Evolutionary conservation across 1,284 basidiomycete genomes (phyloP).

Genomic region (Irpex sp.): DNA sequence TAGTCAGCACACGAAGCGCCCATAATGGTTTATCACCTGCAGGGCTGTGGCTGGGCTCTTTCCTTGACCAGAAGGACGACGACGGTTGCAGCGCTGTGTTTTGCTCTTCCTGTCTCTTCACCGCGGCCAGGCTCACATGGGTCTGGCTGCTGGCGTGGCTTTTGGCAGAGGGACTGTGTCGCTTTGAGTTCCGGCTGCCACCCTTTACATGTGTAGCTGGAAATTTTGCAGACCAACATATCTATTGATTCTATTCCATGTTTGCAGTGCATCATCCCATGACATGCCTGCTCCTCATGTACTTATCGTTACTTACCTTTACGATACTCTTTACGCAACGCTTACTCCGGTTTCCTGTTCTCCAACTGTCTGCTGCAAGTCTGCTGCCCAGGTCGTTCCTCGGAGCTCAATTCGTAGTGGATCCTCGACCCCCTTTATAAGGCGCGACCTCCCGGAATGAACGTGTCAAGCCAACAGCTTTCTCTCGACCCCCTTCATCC

Average conservation of each 20-base stretch:
- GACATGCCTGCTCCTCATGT: constrained; percentile 9
- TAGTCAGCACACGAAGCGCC: background rate
- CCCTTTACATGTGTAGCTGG: constrained; percentile 53
- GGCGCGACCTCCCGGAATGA: too few relatives aligned
- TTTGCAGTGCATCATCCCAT: background rate
- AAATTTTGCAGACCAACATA: constrained; percentile 77
- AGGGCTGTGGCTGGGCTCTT: constrained; percentile 1
- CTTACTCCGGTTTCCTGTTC: constrained; percentile 8
- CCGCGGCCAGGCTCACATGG: constrained; percentile 33
- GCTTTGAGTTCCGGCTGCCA: constrained; percentile 77
- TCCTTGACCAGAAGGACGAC: constrained; percentile 61
- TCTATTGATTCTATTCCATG: constrained; percentile 3
- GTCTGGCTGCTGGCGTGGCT: constrained; percentile 34
- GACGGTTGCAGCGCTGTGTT: constrained; percentile 51
- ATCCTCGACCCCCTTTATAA: background rate
- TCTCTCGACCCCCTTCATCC: background rate
- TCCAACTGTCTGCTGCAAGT: background rate
- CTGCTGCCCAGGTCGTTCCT: background rate
- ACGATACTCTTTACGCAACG: constrained; percentile 2
- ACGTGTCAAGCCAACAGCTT: background rate
- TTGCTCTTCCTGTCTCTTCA: constrained; percentile 69
- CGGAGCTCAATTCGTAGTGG: background rate
- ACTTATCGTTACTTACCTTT: constrained; percentile 4
- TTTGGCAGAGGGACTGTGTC: constrained; percentile 64
- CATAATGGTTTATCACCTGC: background rate